Base-by-base conservation (phyloP, 1,284 basidiomycete species). In the Hortiboletus rubellus region DNA sequence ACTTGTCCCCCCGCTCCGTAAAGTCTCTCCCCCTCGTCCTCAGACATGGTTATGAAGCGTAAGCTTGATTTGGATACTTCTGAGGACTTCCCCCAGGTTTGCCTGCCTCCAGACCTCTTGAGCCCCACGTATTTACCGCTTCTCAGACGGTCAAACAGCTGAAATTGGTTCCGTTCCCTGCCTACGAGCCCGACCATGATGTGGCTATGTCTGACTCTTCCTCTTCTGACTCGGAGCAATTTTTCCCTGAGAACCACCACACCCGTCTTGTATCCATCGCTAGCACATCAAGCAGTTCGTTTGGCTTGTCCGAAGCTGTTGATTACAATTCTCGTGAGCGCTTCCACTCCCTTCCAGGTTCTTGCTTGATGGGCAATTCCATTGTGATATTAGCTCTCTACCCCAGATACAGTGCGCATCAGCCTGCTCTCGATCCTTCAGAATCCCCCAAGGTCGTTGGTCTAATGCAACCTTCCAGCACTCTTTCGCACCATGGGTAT, bases 401-500 rank as follows among this genome's bases (percentile, higher is more conserved):
- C 64, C 87, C 87, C 30, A 70, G 79, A 30, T 86, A 90, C 68
- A 79, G 84, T 63, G 73, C 84, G 41, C 84, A 85, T 65, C 86
- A 88, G 43, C 73, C 79, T 46, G 73, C 78, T 36, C 79, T 82
- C 61, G 78, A 77, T 63, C 64, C 75, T 54, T 73, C 75, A 40
- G 76, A 84, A 53, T 65, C 72, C 15, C 66, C 74, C 11, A 73
- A 75, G 38, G 74, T 73, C 44, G 73, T 88, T 53, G 86, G 89
- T 53, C 77, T 91, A 24, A 74, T 91, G 48, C 88, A 91, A 65
- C 89, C 89, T 1, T 78, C 76, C n/a, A 77, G 77, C 58, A 71
- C 73, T 36, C 85, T 89, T 60, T 71, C 78, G 38, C 89, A 91
- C 61, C 86, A 90, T 60, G 85, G 88, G 89, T 91, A 79, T 71